A percentile compares a stretch with the other conserved stretches of the same genome.
phyloP scores from a whole-genome alignment of 2,329 filamentous ascomycete genomes.

The Dothidotthia symphoricarpi region DNA sequence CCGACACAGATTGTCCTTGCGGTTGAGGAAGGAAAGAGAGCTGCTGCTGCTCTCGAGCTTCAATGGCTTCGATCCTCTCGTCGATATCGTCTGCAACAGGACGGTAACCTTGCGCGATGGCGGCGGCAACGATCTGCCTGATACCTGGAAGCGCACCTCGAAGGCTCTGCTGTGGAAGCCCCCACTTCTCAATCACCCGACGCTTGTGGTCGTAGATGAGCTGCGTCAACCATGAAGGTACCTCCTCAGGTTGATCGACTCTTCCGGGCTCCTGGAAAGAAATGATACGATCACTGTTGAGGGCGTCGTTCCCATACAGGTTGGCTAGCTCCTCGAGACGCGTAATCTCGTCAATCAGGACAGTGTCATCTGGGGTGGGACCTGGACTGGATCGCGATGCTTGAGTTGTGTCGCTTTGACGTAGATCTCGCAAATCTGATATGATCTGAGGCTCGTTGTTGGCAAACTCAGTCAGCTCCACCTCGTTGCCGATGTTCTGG shows the following conservation, averaged over 20 bases:
- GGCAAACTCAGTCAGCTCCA: no score
- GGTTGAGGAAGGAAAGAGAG: neutral
- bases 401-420: neutral
- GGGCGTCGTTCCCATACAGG: conserved; percentile 1
- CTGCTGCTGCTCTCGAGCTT: neutral
- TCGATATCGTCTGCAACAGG: conserved; percentile 4
- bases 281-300: conserved; percentile 2
- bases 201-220: conserved; percentile 19
- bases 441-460: neutral
- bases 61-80: conserved; percentile 4
- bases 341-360: neutral
- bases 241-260: neutral
- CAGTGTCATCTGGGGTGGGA: no score
- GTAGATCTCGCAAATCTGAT: neutral
- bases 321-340: conserved; percentile 5
- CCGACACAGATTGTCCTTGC: no score
- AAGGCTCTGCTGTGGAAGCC: conserved; percentile 2
- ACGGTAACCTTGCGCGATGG: conserved; percentile 7
- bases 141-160: conserved; percentile 5
- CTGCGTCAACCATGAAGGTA: conserved; percentile 9
- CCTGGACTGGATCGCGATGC: no score
- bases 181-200: conserved; percentile 9
- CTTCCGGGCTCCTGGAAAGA: no score
- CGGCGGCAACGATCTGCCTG: conserved; percentile 9
- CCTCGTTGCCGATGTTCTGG: no score